A percentile compares a stretch with the other conserved stretches of the same genome.
Evolutionary conservation across 371 early-diverging fungal genomes (phyloP).

Genomic region (Quaeritorhiza haematococci): DNA sequence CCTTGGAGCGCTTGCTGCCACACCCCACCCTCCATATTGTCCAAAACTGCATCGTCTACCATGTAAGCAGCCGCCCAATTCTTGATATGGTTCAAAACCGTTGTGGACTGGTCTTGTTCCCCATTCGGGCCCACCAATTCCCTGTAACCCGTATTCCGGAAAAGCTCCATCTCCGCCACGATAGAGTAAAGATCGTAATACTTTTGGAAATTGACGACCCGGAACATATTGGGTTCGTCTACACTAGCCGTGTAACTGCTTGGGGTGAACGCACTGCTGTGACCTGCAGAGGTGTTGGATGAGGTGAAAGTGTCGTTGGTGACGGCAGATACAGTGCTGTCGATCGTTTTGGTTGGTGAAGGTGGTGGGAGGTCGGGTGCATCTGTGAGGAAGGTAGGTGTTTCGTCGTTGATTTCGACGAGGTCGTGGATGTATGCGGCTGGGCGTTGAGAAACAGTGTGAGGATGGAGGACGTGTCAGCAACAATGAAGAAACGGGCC

Average conservation of each 20-base stretch:
- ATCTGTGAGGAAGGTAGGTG: slow-evolving; percentile 20
- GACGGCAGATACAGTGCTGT: not conserved
- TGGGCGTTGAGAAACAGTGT: slow-evolving; percentile 4
- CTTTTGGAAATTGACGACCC: slow-evolving; percentile 33
- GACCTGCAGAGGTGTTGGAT: too few species aligned
- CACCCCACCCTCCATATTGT: too few species aligned
- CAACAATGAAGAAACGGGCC: not conserved
- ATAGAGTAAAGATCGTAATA: slow-evolving; percentile 39
- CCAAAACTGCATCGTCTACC: slow-evolving; percentile 23
- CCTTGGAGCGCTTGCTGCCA: too few species aligned
- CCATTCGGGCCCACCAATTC: slow-evolving; percentile 20
- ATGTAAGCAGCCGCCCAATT: slow-evolving; percentile 27
- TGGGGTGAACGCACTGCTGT: not conserved
- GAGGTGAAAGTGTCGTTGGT: not conserved
- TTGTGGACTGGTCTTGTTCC: slow-evolving; percentile 26
- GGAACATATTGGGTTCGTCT: not conserved
- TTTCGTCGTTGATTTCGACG: slow-evolving; percentile 32
- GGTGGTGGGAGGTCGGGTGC: not conserved
- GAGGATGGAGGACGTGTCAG: not conserved
- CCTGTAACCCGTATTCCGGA: slow-evolving; percentile 27
- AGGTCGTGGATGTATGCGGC: slow-evolving; percentile 41
- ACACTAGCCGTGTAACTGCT: too few species aligned
- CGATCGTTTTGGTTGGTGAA: not conserved
- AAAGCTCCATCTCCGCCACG: slow-evolving; percentile 37
- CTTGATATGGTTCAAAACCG: slow-evolving; percentile 35